Evolutionary conservation across 2,329 filamentous ascomycete genomes (phyloP), one percentile per base, ranked within the genome.

Genomic region (Xylaria sp.): DNA sequence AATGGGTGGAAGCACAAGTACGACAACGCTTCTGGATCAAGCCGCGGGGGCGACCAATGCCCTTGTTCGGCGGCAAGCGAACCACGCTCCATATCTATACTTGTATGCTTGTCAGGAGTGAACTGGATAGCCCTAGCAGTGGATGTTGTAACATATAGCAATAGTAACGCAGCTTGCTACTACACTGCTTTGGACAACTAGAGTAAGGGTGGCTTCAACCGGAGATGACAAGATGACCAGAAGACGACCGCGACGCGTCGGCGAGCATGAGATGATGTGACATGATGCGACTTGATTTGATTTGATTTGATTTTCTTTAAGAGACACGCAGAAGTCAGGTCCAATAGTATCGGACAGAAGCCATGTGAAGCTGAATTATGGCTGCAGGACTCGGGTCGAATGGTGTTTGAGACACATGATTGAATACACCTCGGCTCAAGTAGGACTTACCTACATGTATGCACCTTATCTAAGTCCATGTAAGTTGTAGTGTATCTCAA

Each of bases 51-150:
- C 25, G 46, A 37, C 18, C 4, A 28, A 7, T 28, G 37, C 39
- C 41, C 51, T 37, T 28, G 56, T 56, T 60, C 64, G 57, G 41
- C 51, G 41, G 44, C 51, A 57, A 65, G 56, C 56, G 39, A 58
- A 57, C 34, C 10, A 13, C 34, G 8, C 20, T 23, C n/a, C 37
- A n/a, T 12, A 39, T 39, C n/a, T 18, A 37, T 10, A 15, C 9
- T 2, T 34, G 34, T 18, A 37, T 10, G 28, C 9, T 2, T 34
- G 28, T 10, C 34, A 28, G 23, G 28, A 28, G 23, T 25, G 10
- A 28, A 28, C 20, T 37, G 41, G 41, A 20, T 8, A 4, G 41
- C 41, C 25, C 12, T 25, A 25, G 50, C 15, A 23, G 51, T 48
- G 9, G 13, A n/a, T 34, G 28, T 54, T n/a, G 34, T 41, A 41